Evolutionary conservation across 78 protist species (phyloP).

Genomic region (Chrysochromulina tobinii): DNA sequence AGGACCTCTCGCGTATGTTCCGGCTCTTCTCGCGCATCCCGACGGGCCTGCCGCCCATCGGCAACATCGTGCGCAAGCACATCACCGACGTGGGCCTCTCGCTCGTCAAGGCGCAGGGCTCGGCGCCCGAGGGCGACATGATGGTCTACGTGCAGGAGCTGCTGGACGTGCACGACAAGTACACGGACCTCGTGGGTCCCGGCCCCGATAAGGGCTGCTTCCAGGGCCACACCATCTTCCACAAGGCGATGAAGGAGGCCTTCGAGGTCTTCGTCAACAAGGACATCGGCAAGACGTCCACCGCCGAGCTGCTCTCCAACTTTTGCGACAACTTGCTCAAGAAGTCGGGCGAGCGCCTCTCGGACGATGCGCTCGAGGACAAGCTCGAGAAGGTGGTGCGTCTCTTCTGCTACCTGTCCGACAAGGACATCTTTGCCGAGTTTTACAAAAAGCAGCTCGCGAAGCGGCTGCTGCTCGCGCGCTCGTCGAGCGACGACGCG

Average conservation of each 20-base stretch:
- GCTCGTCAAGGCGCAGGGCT: not conserved
- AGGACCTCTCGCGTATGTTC: constrained; percentile 29
- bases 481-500: constrained; percentile 46
- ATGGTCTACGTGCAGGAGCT: constrained; percentile 32
- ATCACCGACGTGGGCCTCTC: constrained; percentile 25
- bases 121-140: not conserved
- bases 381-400: constrained; percentile 45
- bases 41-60: constrained; percentile 44
- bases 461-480: constrained; percentile 51
- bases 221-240: constrained; percentile 36
- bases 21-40: not conserved
- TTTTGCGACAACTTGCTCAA: constrained; percentile 46
- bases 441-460: constrained; percentile 60
- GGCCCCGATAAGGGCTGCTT: constrained; percentile 35
- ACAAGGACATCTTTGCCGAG: constrained; percentile 62
- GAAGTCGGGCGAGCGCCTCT: constrained; percentile 14
- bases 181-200: constrained; percentile 22
- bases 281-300: constrained; percentile 30
- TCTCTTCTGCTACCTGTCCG: constrained; percentile 46
- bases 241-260: constrained; percentile 44
- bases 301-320: constrained; percentile 46
- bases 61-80: constrained; percentile 38
- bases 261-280: constrained; percentile 53
- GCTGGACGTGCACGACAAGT: constrained; percentile 38
- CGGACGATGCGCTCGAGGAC: constrained; percentile 18